Conservation (phyloP, 306 rosid genomes). For the Sesbania bispinosa region DNA sequence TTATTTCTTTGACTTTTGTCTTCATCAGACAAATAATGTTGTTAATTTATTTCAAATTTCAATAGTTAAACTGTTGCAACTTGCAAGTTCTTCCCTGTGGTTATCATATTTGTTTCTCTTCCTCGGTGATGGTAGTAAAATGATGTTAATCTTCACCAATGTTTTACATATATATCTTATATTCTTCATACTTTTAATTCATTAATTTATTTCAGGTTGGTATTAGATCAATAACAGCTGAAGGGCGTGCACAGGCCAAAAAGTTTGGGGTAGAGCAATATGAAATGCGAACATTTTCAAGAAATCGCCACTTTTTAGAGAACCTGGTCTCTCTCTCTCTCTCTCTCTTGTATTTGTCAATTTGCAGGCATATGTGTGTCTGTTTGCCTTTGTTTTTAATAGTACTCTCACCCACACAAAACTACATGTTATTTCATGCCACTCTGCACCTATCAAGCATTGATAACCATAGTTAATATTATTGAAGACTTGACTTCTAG, state of each 20-base stretch:
- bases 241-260: slow-evolving; percentile 92
- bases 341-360: too few relatives aligned
- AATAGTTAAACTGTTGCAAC: not conserved
- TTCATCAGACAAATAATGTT: not conserved
- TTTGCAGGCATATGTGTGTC: too few relatives aligned
- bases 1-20: not conserved
- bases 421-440: not conserved
- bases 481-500: not conserved
- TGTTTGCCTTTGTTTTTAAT: not conserved
- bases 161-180: not conserved
- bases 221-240: slow-evolving; percentile 71
- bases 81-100: not conserved
- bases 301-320: slow-evolving; percentile 67
- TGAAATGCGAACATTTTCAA: slow-evolving; percentile 90
- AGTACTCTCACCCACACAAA: not conserved
- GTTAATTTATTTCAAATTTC: slow-evolving; percentile 2
- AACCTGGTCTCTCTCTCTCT: too few relatives aligned
- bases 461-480: not conserved
- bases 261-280: slow-evolving; percentile 87
- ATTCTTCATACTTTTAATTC: not conserved
- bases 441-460: not conserved
- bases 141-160: too few relatives aligned
- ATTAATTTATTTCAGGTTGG: slow-evolving; percentile 66
- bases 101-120: not conserved
- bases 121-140: too few relatives aligned